Base-by-base conservation (phyloP, 768 basidiomycete species). In the Rhizopogon vulgaris region DNA sequence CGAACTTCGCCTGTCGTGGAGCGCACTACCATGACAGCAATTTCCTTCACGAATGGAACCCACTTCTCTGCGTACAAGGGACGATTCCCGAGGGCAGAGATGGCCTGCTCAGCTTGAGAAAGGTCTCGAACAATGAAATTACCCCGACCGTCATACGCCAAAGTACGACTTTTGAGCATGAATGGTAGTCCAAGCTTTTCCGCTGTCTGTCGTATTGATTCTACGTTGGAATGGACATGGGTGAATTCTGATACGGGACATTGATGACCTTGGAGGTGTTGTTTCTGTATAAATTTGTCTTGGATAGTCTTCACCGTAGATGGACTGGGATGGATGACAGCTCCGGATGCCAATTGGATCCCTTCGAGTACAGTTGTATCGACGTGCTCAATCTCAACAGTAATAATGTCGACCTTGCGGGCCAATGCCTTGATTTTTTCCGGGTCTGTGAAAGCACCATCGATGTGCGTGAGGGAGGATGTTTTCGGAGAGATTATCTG, bases 331-430 rank as follows among this genome's bases (percentile, higher is more conserved):
- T 91, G 89, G 25, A 87, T 77, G 34, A 51, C 52, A 15, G 70
- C 70, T 63, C 65, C 59, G 2, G 30, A 11, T 66, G 68, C 11
- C 52, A 64, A 49, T 66, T 60, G 48, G 58, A 63, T 34, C 58
- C 67, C 77, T 46, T 85, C 79, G 9, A 99, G 74, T 0, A 89
- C 81, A 18, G 72, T 72, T 10, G 78, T 90, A 56, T 95, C 82
- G 55, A 99, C 92, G 61, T 99, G 96, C 69, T 99, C 95, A 32
- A 97, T 98, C 74, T 99, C 95, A 48, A 95, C 84, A 0, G 95
- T 98, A 45, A 98, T 73, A 32, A 98, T 73, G 60, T 97, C 88
- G 28, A 88, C 94, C 63, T 83, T 83, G 11, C 66, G 55, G 0
- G 94, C 92, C 36, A 99, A 80, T 56, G 88, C 78, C 39, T 74